A percentile compares a stretch with the other conserved stretches of the same genome.
Conservation (phyloP, 2,329 filamentous ascomycete species). For the Hypoxylon sp. region DNA sequence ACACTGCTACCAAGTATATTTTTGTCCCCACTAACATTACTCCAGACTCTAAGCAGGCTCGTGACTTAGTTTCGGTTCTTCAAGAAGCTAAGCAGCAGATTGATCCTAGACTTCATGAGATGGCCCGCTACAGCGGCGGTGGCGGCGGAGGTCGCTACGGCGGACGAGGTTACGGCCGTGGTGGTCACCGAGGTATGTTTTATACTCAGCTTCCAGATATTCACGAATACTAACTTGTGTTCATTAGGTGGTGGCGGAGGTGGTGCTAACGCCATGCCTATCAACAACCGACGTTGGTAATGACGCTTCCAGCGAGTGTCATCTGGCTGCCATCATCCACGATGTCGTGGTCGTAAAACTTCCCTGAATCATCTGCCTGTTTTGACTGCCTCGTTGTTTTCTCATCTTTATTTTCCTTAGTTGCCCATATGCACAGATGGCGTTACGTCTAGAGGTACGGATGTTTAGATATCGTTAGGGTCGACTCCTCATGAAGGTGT, state of each 20-base stretch:
- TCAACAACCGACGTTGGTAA: conserved; percentile 55
- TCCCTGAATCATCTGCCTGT: conserved; percentile 34
- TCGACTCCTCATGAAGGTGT: conserved; percentile 41
- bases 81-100: conserved; percentile 98
- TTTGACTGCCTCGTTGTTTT: conserved; percentile 37
- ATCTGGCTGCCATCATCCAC: conserved; percentile 7
- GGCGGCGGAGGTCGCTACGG: conserved; percentile 80
- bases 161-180: conserved; percentile 74
- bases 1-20: neutral
- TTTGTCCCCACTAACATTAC: conserved; percentile 54
- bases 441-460: conserved; percentile 53
- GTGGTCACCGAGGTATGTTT: conserved; percentile 61
- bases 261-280: conserved; percentile 57
- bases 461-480: conserved; percentile 53
- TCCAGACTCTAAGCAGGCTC: conserved; percentile 90
- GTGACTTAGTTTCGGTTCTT: conserved; percentile 93
- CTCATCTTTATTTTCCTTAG: conserved; percentile 37
- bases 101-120: conserved; percentile 94
- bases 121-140: conserved; percentile 91
- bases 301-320: conserved; percentile 19
- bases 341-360: conserved; percentile 29
- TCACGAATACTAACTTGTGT: conserved; percentile 25
- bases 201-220: neutral
- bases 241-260: conserved; percentile 56
- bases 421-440: conserved; percentile 52